phyloP scores from a whole-genome alignment of 345 rosid genomes.

The Cochlearia excelsa region DNA sequence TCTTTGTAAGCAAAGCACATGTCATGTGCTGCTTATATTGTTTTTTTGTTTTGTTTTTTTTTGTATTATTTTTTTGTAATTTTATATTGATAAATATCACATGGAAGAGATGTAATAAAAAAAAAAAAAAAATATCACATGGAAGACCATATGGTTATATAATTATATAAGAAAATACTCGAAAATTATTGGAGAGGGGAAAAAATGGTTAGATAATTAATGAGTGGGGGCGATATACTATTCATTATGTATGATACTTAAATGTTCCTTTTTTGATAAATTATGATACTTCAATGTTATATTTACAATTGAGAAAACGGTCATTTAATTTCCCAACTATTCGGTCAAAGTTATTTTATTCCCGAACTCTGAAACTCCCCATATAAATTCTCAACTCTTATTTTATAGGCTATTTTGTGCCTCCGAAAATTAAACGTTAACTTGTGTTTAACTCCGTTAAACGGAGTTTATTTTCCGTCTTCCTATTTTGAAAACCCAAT shows the following conservation, averaged over 20 bases:
- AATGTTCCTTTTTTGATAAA: background rate
- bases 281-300: too few species aligned
- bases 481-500: too few species aligned
- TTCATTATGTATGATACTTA: slow-evolving; percentile 17
- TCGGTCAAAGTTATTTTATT: too few species aligned
- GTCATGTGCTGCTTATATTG: slow-evolving; percentile 23
- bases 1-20: slow-evolving; percentile 29
- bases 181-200: slow-evolving; percentile 10
- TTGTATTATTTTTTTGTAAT: slow-evolving; percentile 1
- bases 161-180: slow-evolving; percentile 7
- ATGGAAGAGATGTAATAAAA: too few species aligned
- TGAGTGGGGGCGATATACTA: slow-evolving; percentile 23
- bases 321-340: too few species aligned
- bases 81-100: slow-evolving; percentile 29
- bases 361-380: too few species aligned
- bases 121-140: slow-evolving; percentile 33
- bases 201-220: slow-evolving; percentile 34
- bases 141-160: slow-evolving; percentile 14
- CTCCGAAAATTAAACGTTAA: too few species aligned
- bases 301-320: too few species aligned
- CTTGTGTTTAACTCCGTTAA: too few species aligned
- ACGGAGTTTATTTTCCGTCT: too few species aligned
- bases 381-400: too few species aligned
- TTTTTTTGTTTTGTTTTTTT: slow-evolving; percentile 5
- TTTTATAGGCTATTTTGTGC: too few species aligned